Evolutionary conservation across 148 eudicot species (phyloP).

Genomic region (Rhododendron williamsianum): DNA sequence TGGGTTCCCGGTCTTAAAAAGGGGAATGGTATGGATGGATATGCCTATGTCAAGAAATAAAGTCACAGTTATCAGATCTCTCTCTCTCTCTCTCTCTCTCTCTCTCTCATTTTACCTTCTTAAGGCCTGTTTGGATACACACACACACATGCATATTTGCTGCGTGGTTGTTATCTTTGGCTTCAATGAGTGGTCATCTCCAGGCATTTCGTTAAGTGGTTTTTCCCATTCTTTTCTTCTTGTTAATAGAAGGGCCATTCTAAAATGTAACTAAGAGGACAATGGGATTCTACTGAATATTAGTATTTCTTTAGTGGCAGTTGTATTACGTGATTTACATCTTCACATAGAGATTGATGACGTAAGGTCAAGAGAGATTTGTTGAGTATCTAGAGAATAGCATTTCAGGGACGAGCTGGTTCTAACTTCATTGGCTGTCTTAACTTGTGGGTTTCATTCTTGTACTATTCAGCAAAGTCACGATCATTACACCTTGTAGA

Average conservation of each 20-base stretch:
- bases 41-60: neutral
- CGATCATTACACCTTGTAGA: neutral
- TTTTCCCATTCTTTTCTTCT: neutral
- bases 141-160: neutral
- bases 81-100: neutral
- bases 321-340: neutral
- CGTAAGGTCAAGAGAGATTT: neutral
- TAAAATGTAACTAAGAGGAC: neutral
- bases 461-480: neutral
- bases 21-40: neutral
- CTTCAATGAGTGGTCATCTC: neutral
- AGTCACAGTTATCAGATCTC: neutral
- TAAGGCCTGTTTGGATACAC: neutral
- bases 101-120: neutral
- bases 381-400: neutral
- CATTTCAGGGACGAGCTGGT: neutral
- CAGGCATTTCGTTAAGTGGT: neutral
- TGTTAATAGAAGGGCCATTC: neutral
- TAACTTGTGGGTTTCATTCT: neutral
- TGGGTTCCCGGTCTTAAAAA: conserved; percentile 2
- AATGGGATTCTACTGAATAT: neutral
- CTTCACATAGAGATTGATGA: neutral
- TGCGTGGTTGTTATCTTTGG: neutral
- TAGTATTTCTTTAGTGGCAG: no score
- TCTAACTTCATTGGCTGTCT: neutral